Evolutionary conservation across 2,329 filamentous ascomycete species (phyloP).

Genomic region (Colletotrichum spinosum): DNA sequence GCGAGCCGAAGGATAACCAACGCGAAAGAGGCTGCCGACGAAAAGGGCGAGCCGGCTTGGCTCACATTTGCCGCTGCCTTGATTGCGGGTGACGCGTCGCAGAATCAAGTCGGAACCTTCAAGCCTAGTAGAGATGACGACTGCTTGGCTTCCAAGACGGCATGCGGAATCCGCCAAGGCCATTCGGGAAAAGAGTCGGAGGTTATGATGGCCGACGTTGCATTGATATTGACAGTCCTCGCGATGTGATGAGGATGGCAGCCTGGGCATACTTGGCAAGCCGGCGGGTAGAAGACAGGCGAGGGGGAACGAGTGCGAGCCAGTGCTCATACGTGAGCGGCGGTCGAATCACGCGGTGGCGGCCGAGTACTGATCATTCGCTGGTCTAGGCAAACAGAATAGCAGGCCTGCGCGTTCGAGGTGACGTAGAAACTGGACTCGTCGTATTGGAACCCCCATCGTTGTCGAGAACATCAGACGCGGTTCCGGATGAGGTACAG

Average conservation of each 20-base stretch:
- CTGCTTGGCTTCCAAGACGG: conserved; percentile 28
- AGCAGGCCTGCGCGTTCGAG: conserved; percentile 3
- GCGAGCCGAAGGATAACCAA: conserved; percentile 11
- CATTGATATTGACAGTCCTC: conserved; percentile 17
- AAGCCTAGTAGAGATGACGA: conserved; percentile 13
- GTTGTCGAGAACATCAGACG: conserved; percentile 22
- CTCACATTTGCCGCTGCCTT: conserved; percentile 5
- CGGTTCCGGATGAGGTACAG: conserved; percentile 12
- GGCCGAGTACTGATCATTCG: background rate
- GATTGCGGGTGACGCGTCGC: conserved; percentile 23
- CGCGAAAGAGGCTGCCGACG: background rate
- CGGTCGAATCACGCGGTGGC: conserved; percentile 13
- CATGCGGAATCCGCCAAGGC: conserved; percentile 27
- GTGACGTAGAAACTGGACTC: background rate
- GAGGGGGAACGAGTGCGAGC: conserved; percentile 20
- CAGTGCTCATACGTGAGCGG: background rate
- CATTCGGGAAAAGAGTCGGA: background rate
- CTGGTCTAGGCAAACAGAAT: conserved; percentile 11
- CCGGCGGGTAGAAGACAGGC: background rate
- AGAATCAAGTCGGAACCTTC: conserved; percentile 6
- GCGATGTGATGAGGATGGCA: conserved; percentile 13
- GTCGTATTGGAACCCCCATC: background rate
- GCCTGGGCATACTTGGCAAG: conserved; percentile 30
- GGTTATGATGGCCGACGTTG: conserved; percentile 15
- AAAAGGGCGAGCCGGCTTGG: conserved; percentile 17